These are phyloP conservation scores for Collybia sordida DNA, from an alignment of 768 basidiomycete species.

Conservation along the genomic window DNA sequence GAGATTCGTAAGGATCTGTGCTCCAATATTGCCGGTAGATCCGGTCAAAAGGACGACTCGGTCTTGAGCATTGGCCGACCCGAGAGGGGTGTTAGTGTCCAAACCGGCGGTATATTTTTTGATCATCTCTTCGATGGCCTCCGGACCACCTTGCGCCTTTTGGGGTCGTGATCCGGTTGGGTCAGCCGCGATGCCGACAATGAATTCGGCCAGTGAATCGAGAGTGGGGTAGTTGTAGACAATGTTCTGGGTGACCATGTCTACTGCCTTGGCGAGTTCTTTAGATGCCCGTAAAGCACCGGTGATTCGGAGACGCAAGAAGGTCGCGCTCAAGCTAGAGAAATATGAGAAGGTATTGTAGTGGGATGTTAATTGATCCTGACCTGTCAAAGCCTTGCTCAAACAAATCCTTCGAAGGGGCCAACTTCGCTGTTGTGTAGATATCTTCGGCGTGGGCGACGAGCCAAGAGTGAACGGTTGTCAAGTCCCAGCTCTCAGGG, in stretches of 20 bases:
- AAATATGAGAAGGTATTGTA: not conserved
- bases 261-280: slow-evolving; percentile 18
- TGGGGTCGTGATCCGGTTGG: slow-evolving; percentile 1
- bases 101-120: slow-evolving; percentile 31
- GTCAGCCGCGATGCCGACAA: slow-evolving; percentile 12
- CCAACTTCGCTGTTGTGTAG: slow-evolving; percentile 19
- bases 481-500: slow-evolving; percentile 18
- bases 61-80: not conserved
- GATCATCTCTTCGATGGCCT: slow-evolving; percentile 30
- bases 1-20: slow-evolving; percentile 13
- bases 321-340: slow-evolving; percentile 19
- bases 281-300: slow-evolving; percentile 25
- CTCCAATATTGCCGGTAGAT: slow-evolving; percentile 19
- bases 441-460: slow-evolving; percentile 21
- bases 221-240: slow-evolving; percentile 28
- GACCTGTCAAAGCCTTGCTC: slow-evolving; percentile 29
- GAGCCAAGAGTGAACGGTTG: slow-evolving; percentile 20
- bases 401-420: slow-evolving; percentile 19
- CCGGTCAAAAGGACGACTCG: slow-evolving; percentile 16
- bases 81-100: not conserved
- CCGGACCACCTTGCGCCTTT: slow-evolving; percentile 1
- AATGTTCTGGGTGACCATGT: slow-evolving; percentile 26
- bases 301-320: slow-evolving; percentile 34
- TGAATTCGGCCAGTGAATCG: slow-evolving; percentile 18
- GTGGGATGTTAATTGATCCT: not conserved